Evolutionary conservation across 2,329 filamentous ascomycete species (phyloP).

Genomic region (Chaetomiaceae sp.): DNA sequence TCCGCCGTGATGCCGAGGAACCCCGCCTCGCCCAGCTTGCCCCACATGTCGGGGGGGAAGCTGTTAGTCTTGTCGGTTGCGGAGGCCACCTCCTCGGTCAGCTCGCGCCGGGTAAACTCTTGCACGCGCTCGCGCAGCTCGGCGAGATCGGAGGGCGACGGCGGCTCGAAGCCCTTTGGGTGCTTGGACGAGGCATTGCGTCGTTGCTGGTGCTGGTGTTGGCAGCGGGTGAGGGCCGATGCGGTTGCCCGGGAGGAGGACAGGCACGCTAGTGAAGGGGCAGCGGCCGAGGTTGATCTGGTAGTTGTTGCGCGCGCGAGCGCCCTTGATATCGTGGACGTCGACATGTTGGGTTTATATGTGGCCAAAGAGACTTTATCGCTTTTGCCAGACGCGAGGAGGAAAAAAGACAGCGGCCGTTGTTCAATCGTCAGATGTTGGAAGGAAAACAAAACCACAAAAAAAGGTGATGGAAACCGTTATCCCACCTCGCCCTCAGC

Average conservation of each 20-base stretch:
- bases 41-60: conserved; percentile 90
- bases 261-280: background rate
- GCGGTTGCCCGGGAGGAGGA: conserved; percentile 6
- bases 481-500: background rate
- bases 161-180: conserved; percentile 60
- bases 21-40: conserved; percentile 84
- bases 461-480: background rate
- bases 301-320: conserved; percentile 28
- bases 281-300: conserved; percentile 26
- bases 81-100: conserved; percentile 75
- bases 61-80: conserved; percentile 79
- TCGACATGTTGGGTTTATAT: too few species aligned
- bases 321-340: conserved; percentile 33
- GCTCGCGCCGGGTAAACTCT: conserved; percentile 85
- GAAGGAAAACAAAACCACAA: background rate
- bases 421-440: conserved; percentile 4
- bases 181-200: conserved; percentile 57
- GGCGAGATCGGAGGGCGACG: conserved; percentile 65
- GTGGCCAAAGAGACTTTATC: too few species aligned
- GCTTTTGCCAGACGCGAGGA: too few species aligned
- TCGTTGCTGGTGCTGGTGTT: conserved; percentile 27
- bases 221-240: conserved; percentile 28
- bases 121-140: conserved; percentile 81
- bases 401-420: too few species aligned
- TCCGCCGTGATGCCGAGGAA: conserved; percentile 91